Evolutionary conservation across 2,329 filamentous ascomycete genomes (phyloP).

Genomic region (Tolypocladium amazonense): DNA sequence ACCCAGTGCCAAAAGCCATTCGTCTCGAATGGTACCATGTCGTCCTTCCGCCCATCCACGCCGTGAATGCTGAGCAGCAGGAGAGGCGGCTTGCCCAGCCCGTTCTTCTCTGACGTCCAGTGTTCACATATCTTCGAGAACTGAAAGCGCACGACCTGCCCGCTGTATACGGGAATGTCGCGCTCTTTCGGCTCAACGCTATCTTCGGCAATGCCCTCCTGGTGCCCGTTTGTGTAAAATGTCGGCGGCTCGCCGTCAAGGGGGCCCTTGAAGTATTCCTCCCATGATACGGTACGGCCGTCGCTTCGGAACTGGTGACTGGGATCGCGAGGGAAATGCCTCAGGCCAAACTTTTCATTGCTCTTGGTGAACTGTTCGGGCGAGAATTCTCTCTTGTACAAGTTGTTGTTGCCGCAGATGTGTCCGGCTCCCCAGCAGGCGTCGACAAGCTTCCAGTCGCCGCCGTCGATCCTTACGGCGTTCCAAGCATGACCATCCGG

Average conservation of each 20-base stretch:
- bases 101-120: slow-evolving; percentile 64
- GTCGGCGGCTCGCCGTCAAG: slow-evolving; percentile 35
- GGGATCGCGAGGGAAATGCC: slow-evolving; percentile 65
- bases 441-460: slow-evolving; percentile 86
- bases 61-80: slow-evolving; percentile 61
- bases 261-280: slow-evolving; percentile 66
- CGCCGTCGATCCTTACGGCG: slow-evolving; percentile 75
- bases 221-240: slow-evolving; percentile 31
- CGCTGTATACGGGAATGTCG: slow-evolving; percentile 49
- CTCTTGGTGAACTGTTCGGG: slow-evolving; percentile 46
- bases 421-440: slow-evolving; percentile 86
- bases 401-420: slow-evolving; percentile 37
- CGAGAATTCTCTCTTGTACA: slow-evolving; percentile 59
- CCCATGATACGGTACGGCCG: slow-evolving; percentile 59
- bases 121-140: slow-evolving; percentile 73
- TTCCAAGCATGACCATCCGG: slow-evolving; percentile 80
- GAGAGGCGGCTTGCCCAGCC: slow-evolving; percentile 53
- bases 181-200: slow-evolving; percentile 44
- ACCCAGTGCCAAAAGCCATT: slow-evolving; percentile 74
- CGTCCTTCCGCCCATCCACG: slow-evolving; percentile 54
- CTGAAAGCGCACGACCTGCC: slow-evolving; percentile 59
- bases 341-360: slow-evolving; percentile 73
- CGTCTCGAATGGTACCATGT: slow-evolving; percentile 62
- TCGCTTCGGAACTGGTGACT: slow-evolving; percentile 66
- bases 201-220: slow-evolving; percentile 42